phyloP scores from a whole-genome alignment of 768 basidiomycete species.

The Boletus coccyginus region DNA sequence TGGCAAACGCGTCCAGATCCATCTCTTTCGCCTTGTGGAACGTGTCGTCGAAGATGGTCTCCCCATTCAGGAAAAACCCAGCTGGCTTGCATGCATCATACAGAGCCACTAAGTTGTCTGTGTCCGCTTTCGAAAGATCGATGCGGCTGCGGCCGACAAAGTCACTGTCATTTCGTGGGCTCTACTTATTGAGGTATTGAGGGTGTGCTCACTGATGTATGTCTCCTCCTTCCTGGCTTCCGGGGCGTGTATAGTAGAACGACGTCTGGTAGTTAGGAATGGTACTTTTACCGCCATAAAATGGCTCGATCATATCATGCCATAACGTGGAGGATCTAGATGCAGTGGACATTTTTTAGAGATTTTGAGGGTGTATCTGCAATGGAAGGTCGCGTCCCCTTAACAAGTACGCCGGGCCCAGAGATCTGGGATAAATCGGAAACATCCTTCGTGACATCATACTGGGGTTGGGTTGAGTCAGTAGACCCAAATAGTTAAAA shows the following conservation, averaged over 20 bases:
- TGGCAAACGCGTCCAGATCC: constrained; percentile 34
- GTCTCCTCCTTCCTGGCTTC: background rate
- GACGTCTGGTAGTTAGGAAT: background rate
- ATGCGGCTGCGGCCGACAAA: background rate
- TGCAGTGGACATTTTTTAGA: too few species aligned
- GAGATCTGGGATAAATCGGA: too few species aligned
- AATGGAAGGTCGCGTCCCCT: too few species aligned
- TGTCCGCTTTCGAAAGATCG: background rate
- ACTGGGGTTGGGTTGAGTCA: too few species aligned
- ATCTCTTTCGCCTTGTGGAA: constrained; percentile 46
- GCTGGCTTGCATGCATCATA: background rate
- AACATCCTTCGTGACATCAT: too few species aligned
- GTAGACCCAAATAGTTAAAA: too few species aligned
- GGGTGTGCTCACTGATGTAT: background rate
- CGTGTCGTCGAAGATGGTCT: background rate
- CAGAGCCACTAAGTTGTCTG: background rate
- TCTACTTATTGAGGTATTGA: background rate
- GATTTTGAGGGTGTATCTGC: too few species aligned
- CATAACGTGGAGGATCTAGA: too few species aligned
- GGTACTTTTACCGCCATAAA: background rate
- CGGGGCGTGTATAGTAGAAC: background rate
- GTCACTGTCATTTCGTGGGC: too few species aligned
- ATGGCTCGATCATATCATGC: background rate
- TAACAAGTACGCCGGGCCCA: too few species aligned
- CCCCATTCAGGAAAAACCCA: background rate